A percentile compares a stretch with the other conserved stretches of the same genome.
These are phyloP conservation scores for Penicillium polonicum DNA, from an alignment of 2,329 filamentous ascomycete species.

Conservation along the genomic window DNA sequence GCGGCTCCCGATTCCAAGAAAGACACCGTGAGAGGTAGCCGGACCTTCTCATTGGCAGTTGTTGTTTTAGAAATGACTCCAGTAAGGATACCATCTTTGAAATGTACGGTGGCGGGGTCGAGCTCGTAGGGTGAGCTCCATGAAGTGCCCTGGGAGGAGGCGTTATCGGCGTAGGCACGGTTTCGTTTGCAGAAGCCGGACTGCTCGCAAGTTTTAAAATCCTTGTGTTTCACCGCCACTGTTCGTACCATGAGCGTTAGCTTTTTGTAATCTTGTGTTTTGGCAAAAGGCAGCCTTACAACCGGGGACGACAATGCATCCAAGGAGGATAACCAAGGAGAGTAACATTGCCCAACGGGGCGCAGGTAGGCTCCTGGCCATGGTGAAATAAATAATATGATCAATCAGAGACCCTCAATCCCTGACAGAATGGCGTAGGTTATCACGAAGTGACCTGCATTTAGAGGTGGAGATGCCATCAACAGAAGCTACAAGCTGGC, in stretches of 20 bases:
- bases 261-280: not conserved
- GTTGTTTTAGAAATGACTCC: conserved; percentile 81
- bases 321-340: conserved; percentile 58
- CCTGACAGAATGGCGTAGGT: conserved; percentile 24
- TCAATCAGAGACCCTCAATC: conserved; percentile 38
- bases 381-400: conserved; percentile 32
- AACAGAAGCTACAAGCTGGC: conserved; percentile 36
- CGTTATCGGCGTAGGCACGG: conserved; percentile 80
- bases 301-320: conserved; percentile 62
- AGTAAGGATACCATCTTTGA: conserved; percentile 76
- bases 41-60: conserved; percentile 65
- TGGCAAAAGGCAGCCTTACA: conserved; percentile 49
- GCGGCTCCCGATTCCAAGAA: conserved; percentile 89
- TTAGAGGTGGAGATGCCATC: conserved; percentile 19
- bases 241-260: conserved; percentile 14
- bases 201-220: conserved; percentile 95
- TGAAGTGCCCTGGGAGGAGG: conserved; percentile 59
- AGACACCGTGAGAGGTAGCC: conserved; percentile 78
- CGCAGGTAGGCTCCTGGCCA: conserved; percentile 53
- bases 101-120: conserved; percentile 66
- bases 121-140: conserved; percentile 84
- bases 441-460: conserved; percentile 30
- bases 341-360: conserved; percentile 66
- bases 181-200: conserved; percentile 98
- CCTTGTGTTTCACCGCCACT: conserved; percentile 90